phyloP scores from a whole-genome alignment of 2,329 filamentous ascomycete species.

The Torrubiella hemipterigena region DNA sequence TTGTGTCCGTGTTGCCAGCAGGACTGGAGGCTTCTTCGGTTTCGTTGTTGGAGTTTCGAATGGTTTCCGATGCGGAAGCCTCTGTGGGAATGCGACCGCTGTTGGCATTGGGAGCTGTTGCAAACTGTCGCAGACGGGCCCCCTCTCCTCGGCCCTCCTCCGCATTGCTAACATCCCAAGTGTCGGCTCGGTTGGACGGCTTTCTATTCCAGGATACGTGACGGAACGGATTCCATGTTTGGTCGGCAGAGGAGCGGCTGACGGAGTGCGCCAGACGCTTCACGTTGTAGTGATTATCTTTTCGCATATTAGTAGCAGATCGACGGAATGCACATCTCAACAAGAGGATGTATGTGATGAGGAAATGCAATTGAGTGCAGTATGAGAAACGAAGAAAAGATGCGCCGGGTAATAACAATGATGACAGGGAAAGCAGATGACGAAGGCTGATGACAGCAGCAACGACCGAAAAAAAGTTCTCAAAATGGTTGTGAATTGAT shows the following conservation, averaged over 20 bases:
- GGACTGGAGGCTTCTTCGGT: too few relatives aligned
- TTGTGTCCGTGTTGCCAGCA: slow-evolving; percentile 9
- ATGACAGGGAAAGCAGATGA: too few relatives aligned
- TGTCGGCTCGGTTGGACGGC: slow-evolving; percentile 16
- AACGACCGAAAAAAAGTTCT: not conserved
- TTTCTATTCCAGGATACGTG: slow-evolving; percentile 23
- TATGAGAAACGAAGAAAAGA: too few relatives aligned
- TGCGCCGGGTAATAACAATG: too few relatives aligned
- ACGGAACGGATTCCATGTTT: slow-evolving; percentile 31
- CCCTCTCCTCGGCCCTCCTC: slow-evolving; percentile 16
- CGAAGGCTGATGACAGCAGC: too few relatives aligned
- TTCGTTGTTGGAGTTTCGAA: too few relatives aligned
- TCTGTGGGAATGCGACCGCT: too few relatives aligned
- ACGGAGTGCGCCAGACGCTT: slow-evolving; percentile 31
- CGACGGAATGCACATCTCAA: slow-evolving; percentile 7
- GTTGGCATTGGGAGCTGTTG: too few relatives aligned
- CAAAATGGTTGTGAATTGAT: not conserved
- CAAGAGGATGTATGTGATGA: slow-evolving; percentile 1
- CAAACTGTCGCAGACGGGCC: too few relatives aligned
- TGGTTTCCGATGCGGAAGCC: too few relatives aligned
- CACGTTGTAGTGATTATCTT: slow-evolving; percentile 34
- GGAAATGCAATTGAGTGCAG: too few relatives aligned
- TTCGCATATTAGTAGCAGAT: too few relatives aligned
- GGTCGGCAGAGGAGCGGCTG: slow-evolving; percentile 24
- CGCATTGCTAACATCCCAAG: slow-evolving; percentile 20